Conservation (phyloP, 148 eudicot genomes). For the Pharnaceum exiguum region DNA sequence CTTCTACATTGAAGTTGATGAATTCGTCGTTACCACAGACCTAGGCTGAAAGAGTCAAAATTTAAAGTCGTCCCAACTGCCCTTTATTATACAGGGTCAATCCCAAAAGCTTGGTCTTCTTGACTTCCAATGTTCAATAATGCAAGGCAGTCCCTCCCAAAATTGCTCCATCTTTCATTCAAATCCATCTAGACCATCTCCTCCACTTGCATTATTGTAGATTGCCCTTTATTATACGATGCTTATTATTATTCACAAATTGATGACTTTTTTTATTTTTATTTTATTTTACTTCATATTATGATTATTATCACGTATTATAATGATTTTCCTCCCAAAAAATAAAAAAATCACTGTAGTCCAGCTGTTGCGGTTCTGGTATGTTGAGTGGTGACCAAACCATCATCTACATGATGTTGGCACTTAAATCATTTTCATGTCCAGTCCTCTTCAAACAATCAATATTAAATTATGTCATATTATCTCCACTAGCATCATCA, state of each 20-base stretch:
- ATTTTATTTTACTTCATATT: no score
- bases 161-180: no score
- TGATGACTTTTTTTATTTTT: no score
- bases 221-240: background rate
- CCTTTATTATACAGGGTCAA: background rate
- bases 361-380: conserved; percentile 13
- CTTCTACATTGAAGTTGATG: background rate
- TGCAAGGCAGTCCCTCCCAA: no score
- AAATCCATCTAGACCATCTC: no score
- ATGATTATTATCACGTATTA: no score
- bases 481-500: no score
- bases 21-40: background rate
- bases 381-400: background rate
- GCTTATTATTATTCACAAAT: no score
- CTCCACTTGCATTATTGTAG: background rate
- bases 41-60: background rate
- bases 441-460: conserved; percentile 7
- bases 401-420: conserved; percentile 1
- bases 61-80: conserved; percentile 12
- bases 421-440: conserved; percentile 3
- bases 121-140: no score
- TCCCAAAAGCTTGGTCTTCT: background rate
- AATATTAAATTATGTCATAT: no score
- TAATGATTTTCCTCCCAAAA: no score
- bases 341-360: conserved; percentile 1